These are phyloP conservation scores for Chlorencoelia australis DNA, from an alignment of 2,329 filamentous ascomycete species.

Conservation along the genomic window DNA sequence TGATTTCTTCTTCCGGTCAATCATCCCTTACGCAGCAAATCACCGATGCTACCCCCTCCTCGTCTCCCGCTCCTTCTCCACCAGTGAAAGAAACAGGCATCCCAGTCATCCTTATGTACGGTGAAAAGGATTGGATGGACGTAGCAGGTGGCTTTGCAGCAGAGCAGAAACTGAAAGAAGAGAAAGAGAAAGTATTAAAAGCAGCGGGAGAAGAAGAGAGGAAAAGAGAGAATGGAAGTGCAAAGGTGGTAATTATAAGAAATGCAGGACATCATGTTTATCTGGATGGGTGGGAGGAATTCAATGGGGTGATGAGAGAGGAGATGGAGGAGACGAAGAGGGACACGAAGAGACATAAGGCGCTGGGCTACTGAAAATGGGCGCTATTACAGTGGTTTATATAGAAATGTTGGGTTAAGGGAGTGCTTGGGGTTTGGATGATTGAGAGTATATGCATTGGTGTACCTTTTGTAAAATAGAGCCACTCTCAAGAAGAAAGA, in stretches of 20 bases:
- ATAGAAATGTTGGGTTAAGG: too few relatives aligned
- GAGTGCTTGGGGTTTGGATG: too few relatives aligned
- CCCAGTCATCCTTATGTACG: conserved; percentile 89
- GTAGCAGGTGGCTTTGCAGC: conserved; percentile 74
- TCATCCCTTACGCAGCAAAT: background rate
- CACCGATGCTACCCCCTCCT: background rate
- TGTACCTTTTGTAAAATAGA: too few relatives aligned
- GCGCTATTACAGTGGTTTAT: background rate
- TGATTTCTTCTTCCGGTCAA: conserved; percentile 16
- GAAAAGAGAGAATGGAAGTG: conserved; percentile 63
- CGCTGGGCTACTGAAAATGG: background rate
- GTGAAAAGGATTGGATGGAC: conserved; percentile 99
- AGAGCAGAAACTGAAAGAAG: conserved; percentile 65
- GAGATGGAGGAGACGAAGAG: conserved; percentile 51
- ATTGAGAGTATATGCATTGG: too few relatives aligned
- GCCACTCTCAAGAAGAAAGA: too few relatives aligned
- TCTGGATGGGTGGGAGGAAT: conserved; percentile 59
- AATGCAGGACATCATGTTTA: conserved; percentile 65
- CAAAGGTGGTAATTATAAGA: conserved; percentile 70
- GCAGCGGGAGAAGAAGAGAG: conserved; percentile 58
- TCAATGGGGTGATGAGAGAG: conserved; percentile 52
- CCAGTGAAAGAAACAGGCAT: conserved; percentile 45
- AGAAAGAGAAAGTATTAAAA: conserved; percentile 48
- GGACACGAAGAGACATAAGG: conserved; percentile 11
- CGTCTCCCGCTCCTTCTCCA: conserved; percentile 2